Conservation (phyloP, 768 basidiomycete genomes). For the Butyriboletus loyo region DNA sequence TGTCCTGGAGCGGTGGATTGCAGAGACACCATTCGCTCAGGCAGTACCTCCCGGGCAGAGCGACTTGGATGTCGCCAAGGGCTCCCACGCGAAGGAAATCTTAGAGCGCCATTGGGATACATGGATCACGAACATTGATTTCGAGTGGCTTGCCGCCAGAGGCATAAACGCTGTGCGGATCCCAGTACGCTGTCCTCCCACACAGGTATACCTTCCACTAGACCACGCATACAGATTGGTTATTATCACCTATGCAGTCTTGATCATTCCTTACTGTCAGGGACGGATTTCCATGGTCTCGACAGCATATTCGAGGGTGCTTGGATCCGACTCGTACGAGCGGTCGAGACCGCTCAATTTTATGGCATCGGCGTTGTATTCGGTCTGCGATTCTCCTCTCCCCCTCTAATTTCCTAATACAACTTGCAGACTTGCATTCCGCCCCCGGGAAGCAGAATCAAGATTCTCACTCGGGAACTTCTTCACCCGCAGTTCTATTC, state of each 20-base stretch:
- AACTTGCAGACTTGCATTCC: conserved; percentile 61
- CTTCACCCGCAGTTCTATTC: conserved; percentile 45
- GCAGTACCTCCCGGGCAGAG: conserved; percentile 58
- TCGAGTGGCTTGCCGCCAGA: conserved; percentile 48
- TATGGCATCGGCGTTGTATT: conserved; percentile 72
- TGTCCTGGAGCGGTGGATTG: conserved; percentile 75
- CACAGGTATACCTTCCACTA: background rate
- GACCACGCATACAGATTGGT: conserved; percentile 49
- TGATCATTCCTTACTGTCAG: conserved; percentile 54
- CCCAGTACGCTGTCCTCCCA: conserved; percentile 52
- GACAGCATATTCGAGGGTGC: conserved; percentile 56
- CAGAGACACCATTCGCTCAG: conserved; percentile 51
- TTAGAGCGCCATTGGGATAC: conserved; percentile 49
- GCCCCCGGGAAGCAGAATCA: conserved; percentile 75
- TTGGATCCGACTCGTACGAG: conserved; percentile 60
- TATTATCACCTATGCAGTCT: conserved; percentile 67
- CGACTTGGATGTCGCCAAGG: conserved; percentile 67
- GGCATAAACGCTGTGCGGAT: conserved; percentile 63
- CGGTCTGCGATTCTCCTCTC: conserved; percentile 38
- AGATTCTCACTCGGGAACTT: conserved; percentile 65
- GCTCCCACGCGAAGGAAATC: conserved; percentile 41
- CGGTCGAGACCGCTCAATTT: conserved; percentile 54
- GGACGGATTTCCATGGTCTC: conserved; percentile 62
- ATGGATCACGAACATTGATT: conserved; percentile 55
- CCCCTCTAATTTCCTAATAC: conserved; percentile 16